Evolutionary conservation across 2,329 filamentous ascomycete genomes (phyloP).

Genomic region (Massarina eburnea): DNA sequence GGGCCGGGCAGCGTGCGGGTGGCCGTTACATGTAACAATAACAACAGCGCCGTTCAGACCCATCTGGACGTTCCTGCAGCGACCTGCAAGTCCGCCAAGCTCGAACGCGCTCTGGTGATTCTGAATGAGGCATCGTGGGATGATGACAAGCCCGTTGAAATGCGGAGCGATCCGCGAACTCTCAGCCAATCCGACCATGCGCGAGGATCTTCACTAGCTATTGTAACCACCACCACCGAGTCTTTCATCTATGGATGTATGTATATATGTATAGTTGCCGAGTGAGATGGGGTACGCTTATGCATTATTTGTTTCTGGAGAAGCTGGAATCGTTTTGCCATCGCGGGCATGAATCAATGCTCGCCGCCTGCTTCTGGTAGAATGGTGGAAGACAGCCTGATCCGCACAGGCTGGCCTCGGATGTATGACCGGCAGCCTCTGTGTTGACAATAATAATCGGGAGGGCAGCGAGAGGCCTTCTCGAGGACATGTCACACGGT

Average conservation of each 20-base stretch:
- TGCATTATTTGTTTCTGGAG: conserved; percentile 35
- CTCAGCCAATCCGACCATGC: conserved; percentile 17
- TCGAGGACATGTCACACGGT: conserved; percentile 17
- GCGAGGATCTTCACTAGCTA: conserved; percentile 18
- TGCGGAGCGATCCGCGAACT: conserved; percentile 35
- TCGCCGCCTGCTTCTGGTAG: conserved; percentile 25
- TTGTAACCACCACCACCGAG: not conserved
- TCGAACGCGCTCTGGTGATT: conserved; percentile 18
- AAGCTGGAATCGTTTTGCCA: conserved; percentile 26
- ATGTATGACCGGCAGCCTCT: conserved; percentile 36
- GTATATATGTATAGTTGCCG: not conserved
- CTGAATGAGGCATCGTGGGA: conserved; percentile 17
- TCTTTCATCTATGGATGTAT: not conserved
- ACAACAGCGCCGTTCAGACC: conserved; percentile 13
- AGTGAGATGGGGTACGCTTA: conserved; percentile 19
- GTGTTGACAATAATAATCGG: conserved; percentile 22
- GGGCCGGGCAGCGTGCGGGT: conserved; percentile 12
- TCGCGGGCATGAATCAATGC: conserved; percentile 29
- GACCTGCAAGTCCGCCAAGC: conserved; percentile 17
- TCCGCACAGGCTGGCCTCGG: conserved; percentile 28
- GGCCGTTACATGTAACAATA: conserved; percentile 10
- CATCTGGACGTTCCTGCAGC: conserved; percentile 24
- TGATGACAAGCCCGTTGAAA: conserved; percentile 18
- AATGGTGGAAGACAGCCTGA: conserved; percentile 32
- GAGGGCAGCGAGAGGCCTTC: conserved; percentile 16